Evolutionary conservation across 352 stramenopile species (phyloP).

Genomic region (Phytophthora megakarya): DNA sequence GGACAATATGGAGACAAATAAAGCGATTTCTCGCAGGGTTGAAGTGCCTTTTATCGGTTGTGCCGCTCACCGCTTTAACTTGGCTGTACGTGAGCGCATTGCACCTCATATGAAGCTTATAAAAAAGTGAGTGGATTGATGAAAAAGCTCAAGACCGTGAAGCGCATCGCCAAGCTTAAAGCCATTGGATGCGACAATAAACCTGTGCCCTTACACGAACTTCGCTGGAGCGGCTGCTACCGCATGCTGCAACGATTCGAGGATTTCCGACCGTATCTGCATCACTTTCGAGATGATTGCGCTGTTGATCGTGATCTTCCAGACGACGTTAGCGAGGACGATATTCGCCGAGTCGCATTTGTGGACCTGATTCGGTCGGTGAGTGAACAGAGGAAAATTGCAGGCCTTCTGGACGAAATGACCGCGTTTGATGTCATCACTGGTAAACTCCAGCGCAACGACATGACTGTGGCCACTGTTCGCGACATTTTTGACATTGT

Average conservation of each 20-base stretch:
- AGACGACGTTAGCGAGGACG: background rate
- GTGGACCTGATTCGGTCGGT: conserved; percentile 1
- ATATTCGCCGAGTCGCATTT: background rate
- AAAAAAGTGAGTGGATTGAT: conserved; percentile 3
- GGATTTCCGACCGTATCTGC: background rate
- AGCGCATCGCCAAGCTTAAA: background rate
- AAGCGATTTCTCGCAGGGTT: background rate
- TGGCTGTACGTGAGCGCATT: background rate
- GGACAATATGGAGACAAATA: conserved; percentile 18
- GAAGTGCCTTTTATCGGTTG: background rate
- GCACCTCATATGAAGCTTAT: conserved; percentile 2
- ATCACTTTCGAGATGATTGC: conserved; percentile 7
- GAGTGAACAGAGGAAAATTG: conserved; percentile 5
- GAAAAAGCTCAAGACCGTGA: conserved; percentile 10
- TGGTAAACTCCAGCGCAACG: background rate
- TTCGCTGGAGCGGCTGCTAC: conserved; percentile 10
- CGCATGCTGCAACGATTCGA: conserved; percentile 9
- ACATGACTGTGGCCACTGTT: conserved; percentile 12
- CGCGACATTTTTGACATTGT: conserved; percentile 14
- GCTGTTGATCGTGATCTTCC: conserved; percentile 2
- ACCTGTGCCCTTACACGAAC: background rate
- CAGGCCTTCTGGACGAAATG: conserved; percentile 4
- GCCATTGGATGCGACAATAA: background rate
- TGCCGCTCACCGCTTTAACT: conserved; percentile 15
- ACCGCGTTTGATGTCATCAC: conserved; percentile 12